Evolutionary conservation across 169 alveolate species (phyloP).

Genomic region (Haemoproteus tartakovskyi): DNA sequence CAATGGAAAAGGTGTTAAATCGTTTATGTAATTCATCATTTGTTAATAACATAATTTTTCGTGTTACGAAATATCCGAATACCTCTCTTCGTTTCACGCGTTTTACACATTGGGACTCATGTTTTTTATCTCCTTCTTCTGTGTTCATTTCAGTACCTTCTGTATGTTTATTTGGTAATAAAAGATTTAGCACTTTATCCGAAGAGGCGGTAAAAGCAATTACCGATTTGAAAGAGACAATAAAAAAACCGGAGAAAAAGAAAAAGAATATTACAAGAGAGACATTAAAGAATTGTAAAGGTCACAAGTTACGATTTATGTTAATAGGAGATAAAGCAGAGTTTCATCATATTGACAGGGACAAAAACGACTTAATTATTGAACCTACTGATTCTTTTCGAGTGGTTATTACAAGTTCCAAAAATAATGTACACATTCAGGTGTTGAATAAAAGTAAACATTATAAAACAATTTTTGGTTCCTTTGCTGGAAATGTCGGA

Average conservation of each 20-base stretch:
- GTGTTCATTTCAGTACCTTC: no score
- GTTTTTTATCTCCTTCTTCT: no score
- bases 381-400: conserved; percentile 85
- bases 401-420: conserved; percentile 80
- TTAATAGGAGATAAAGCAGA: conserved; percentile 70
- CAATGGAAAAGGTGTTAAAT: no score
- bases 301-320: conserved; percentile 52
- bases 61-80: no score
- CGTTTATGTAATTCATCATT: no score
- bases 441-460: conserved; percentile 78
- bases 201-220: conserved; percentile 65
- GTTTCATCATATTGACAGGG: conserved; percentile 86
- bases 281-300: conserved; percentile 64
- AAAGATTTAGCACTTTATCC: conserved; percentile 32
- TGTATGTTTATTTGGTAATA: no score
- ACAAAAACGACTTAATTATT: conserved; percentile 77
- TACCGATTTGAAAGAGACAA: conserved; percentile 56
- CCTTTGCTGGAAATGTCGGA: conserved; percentile 87
- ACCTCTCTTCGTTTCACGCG: no score
- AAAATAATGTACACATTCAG: conserved; percentile 85
- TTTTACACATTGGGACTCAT: no score
- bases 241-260: conserved; percentile 55
- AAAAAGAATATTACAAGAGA: conserved; percentile 63
- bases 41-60: no score
- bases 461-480: conserved; percentile 80